Base-by-base conservation (phyloP, 306 rosid genomes). In the Dryas alaskensis region DNA sequence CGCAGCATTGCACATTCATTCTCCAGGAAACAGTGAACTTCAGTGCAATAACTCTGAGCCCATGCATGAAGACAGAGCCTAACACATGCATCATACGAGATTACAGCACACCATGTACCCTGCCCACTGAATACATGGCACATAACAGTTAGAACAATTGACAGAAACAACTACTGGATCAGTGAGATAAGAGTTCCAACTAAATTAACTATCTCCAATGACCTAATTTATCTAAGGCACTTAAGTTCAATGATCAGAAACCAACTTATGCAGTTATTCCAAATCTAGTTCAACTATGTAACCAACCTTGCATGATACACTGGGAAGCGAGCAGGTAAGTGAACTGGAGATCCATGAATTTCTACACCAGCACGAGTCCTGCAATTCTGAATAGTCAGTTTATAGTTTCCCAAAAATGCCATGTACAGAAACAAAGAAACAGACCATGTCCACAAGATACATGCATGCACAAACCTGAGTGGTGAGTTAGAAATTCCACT, bases 1-100 rank as follows among this genome's bases (percentile, higher is more conserved):
- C 77, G 79, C 79, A 83, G 60, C 60, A 62, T 27, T 50, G 79
- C 79, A 47, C 79, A 79, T 39, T 83, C 84, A 58, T 83, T 70
- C 66, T 76, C 75, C 69, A 79, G 66, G 71, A 83, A 79, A 50
- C 66, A 53, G 10, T 71, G 77, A 42, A 75, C 81, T 69, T 83
- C 86, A 44, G 61, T 37, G 60, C 64, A 60, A 37, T 51, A 65
- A 16, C 3, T 19, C 12, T 40, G 61, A 48, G 65, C 74, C 87
- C 87, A 83, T n/a, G 65, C 71, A 42, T 72, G 81, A 54, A 79
- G 81, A 60, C 84, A 83, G 62, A 83, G 62, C 48, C 81, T 83
- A 43, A 73, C 73, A 69, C 87, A 79, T 0, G 87, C 81, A 27
- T 83, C 81, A 76, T 76, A 79, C 19, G 84, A 19, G 31, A 72